A percentile compares a stretch with the other conserved stretches of the same genome.
Evolutionary conservation across 331 rosid species (phyloP).

Genomic region (Pyracantha coccinea): DNA sequence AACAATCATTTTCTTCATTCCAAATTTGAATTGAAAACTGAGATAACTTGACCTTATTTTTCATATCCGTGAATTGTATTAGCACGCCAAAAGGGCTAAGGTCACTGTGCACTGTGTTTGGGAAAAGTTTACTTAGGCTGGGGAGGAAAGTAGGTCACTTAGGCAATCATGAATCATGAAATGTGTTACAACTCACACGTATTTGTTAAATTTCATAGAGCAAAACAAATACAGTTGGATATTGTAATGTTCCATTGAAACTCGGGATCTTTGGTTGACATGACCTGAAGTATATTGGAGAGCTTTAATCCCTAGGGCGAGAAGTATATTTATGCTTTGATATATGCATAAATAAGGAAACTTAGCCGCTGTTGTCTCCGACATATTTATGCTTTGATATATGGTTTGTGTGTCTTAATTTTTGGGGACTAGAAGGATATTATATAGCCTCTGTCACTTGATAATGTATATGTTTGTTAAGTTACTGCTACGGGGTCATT

Average conservation of each 20-base stretch:
- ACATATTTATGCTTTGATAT: background rate
- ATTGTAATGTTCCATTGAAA: background rate
- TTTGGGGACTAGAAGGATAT: background rate
- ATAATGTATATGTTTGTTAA: background rate
- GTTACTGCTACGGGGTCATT: background rate
- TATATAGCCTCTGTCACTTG: too few species aligned
- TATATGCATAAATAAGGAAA: too few species aligned
- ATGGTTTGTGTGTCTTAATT: background rate
- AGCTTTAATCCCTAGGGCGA: background rate
- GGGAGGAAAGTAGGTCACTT: background rate
- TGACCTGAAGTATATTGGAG: background rate
- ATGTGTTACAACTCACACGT: background rate
- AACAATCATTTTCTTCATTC: background rate
- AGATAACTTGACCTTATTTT: background rate
- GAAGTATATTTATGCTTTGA: too few species aligned
- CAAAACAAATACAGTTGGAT: background rate
- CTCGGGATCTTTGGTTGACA: background rate
- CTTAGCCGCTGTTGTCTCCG: background rate
- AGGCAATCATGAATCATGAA: background rate
- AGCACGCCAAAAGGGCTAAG: background rate
- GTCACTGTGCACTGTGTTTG: background rate
- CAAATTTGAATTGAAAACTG: background rate
- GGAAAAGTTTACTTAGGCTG: background rate
- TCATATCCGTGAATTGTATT: background rate
- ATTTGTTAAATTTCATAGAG: background rate